phyloP scores from a whole-genome alignment of 495 filamentous ascomycete genomes.

The Hamigera avellanea region DNA sequence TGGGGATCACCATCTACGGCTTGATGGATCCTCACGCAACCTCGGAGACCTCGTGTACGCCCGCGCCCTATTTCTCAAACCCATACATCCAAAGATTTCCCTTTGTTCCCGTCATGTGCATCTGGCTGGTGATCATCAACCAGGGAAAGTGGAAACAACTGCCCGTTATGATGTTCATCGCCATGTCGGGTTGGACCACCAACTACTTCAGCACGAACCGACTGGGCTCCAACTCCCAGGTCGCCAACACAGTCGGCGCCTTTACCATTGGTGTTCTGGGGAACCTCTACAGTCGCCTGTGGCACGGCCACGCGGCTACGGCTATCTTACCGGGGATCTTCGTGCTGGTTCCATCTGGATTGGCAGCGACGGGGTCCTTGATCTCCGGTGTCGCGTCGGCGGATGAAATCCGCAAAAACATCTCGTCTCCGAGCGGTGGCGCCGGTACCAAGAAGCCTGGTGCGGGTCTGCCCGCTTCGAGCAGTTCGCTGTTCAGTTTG shows the following conservation, averaged over 20 bases:
- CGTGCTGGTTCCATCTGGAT: slow-evolving; percentile 76
- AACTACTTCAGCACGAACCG: slow-evolving; percentile 62
- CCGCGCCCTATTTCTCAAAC: slow-evolving; percentile 26
- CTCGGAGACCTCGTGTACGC: slow-evolving; percentile 48
- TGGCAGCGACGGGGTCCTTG: slow-evolving; percentile 69
- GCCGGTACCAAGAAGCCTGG: no score
- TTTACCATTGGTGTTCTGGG: slow-evolving; percentile 73
- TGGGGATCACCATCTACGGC: slow-evolving; percentile 84
- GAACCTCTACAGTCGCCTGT: slow-evolving; percentile 69
- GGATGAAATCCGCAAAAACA: slow-evolving; percentile 49
- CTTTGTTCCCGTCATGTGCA: slow-evolving; percentile 58
- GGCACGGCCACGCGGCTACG: slow-evolving; percentile 72
- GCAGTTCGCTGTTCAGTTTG: slow-evolving; percentile 17
- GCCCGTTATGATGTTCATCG: slow-evolving; percentile 67
- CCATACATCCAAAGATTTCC: slow-evolving; percentile 37
- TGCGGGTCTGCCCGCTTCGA: slow-evolving; percentile 3
- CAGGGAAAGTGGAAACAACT: slow-evolving; percentile 78
- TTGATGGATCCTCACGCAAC: slow-evolving; percentile 63
- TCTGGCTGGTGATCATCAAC: slow-evolving; percentile 72
- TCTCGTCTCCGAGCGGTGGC: neutral
- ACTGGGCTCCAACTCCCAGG: slow-evolving; percentile 60
- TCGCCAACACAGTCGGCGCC: slow-evolving; percentile 72
- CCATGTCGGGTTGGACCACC: slow-evolving; percentile 65
- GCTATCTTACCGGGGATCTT: slow-evolving; percentile 89
- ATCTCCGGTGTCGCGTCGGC: slow-evolving; percentile 65